Conservation (phyloP, 805 yeast genomes). For the Candida andamanensis region DNA sequence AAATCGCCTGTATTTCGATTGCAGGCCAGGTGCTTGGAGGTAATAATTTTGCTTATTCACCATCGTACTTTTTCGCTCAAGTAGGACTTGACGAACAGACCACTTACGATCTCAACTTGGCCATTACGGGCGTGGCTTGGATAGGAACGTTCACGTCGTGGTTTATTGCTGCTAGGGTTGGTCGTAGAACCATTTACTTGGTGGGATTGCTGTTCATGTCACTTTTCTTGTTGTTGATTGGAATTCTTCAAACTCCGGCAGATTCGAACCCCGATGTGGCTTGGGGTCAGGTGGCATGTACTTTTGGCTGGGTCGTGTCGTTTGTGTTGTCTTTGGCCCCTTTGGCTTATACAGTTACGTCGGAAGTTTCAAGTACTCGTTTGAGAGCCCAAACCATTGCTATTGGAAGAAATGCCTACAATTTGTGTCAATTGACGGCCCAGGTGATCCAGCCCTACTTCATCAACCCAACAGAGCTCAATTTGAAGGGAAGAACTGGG, state of each 20-base stretch:
- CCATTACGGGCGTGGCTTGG: slow-evolving; percentile 22
- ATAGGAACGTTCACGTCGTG: slow-evolving; percentile 21
- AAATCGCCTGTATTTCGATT: slow-evolving; percentile 41
- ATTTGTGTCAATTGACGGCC: slow-evolving; percentile 21
- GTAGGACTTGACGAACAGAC: slow-evolving; percentile 37
- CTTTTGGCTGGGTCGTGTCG: slow-evolving; percentile 14
- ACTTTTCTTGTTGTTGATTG: slow-evolving; percentile 33
- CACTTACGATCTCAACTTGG: slow-evolving; percentile 25
- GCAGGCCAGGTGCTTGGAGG: slow-evolving; percentile 41
- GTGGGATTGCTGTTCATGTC: slow-evolving; percentile 29
- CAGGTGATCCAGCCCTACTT: slow-evolving; percentile 25
- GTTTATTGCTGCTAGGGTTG: slow-evolving; percentile 26
- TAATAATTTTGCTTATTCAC: slow-evolving; percentile 39
- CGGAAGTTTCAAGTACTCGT: slow-evolving; percentile 33
- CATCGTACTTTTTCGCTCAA: slow-evolving; percentile 45
- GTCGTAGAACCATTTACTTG: slow-evolving; percentile 34
- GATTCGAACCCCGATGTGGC: slow-evolving; percentile 12
- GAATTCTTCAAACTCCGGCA: slow-evolving; percentile 22
- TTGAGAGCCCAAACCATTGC: slow-evolving; percentile 37
- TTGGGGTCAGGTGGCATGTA: slow-evolving; percentile 19
- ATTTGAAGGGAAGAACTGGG: slow-evolving; percentile 38
- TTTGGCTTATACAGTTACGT: slow-evolving; percentile 29
- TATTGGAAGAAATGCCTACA: slow-evolving; percentile 22
- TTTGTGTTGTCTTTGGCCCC: slow-evolving; percentile 41
- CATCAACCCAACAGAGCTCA: slow-evolving; percentile 35